Evolutionary conservation across 2,329 filamentous ascomycete genomes (phyloP).

Genomic region (Cladophialophora psammophila): DNA sequence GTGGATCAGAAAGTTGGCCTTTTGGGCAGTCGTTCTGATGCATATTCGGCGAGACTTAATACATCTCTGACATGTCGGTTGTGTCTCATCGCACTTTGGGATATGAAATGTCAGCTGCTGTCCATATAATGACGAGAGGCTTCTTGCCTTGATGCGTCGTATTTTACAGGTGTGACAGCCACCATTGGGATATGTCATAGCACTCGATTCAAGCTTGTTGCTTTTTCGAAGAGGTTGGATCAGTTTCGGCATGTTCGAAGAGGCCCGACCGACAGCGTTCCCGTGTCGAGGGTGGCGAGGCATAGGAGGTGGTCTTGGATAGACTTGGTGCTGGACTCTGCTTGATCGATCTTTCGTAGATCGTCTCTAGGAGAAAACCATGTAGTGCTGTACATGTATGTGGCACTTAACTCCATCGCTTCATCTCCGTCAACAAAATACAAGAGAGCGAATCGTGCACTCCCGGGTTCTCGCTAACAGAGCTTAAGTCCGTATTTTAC

Average conservation of each 20-base stretch:
- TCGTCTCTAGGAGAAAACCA: not conserved
- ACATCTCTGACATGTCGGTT: slow-evolving; percentile 42
- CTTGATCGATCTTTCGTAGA: not conserved
- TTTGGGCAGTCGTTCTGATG: slow-evolving; percentile 22
- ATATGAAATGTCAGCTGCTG: not conserved
- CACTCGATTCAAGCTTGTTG: not conserved
- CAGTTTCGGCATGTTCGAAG: not conserved
- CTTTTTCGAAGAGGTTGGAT: not conserved
- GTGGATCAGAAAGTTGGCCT: slow-evolving; percentile 36
- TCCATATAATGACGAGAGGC: not conserved
- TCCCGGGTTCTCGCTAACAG: not conserved
- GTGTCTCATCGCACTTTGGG: slow-evolving; percentile 42
- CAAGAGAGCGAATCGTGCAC: not conserved
- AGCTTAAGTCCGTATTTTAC: not conserved
- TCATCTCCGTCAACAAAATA: not conserved
- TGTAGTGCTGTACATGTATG: not conserved
- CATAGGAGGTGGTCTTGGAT: not conserved
- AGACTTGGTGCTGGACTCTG: not conserved
- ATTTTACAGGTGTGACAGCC: slow-evolving; percentile 43
- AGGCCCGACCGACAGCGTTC: not conserved
- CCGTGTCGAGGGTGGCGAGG: not conserved
- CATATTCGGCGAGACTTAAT: slow-evolving; percentile 41
- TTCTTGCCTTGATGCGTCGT: slow-evolving; percentile 43
- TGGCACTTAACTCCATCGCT: not conserved
- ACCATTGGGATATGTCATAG: slow-evolving; percentile 24